phyloP scores from a whole-genome alignment of 2,329 filamentous ascomycete genomes.

The Claviceps pazoutovae region DNA sequence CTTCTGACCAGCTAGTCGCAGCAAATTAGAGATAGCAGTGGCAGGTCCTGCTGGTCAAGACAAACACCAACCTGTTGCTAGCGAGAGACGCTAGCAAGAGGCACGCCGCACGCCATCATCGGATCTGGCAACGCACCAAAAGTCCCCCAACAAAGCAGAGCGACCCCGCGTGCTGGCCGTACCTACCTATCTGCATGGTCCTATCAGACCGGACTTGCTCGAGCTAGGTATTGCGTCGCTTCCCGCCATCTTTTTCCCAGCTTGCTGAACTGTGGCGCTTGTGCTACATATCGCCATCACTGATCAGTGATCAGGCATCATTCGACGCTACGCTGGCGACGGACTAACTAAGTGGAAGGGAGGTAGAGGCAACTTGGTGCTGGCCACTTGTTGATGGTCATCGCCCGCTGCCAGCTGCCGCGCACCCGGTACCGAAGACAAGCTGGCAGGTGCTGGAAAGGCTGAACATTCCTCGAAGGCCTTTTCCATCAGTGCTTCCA shows the following conservation, averaged over 20 bases:
- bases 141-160: neutral
- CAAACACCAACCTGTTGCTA: neutral
- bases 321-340: neutral
- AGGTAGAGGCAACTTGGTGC: neutral
- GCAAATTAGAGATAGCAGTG: neutral
- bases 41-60: neutral
- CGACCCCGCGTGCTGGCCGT: slow-evolving; percentile 4
- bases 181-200: neutral
- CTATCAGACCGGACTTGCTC: neutral
- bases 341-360: neutral
- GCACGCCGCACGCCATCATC: neutral
- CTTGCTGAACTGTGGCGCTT: neutral
- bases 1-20: neutral
- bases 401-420: neutral
- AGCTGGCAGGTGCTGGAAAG: neutral
- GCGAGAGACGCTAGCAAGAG: neutral
- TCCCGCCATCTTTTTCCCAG: too few relatives aligned
- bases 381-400: neutral
- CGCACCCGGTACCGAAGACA: neutral
- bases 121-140: neutral
- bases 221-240: too few relatives aligned
- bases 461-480: neutral
- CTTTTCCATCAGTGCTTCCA: neutral
- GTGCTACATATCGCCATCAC: neutral
- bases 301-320: neutral